phyloP scores from a whole-genome alignment of 305 asterid genomes.

The Fraxinus angustifolia region DNA sequence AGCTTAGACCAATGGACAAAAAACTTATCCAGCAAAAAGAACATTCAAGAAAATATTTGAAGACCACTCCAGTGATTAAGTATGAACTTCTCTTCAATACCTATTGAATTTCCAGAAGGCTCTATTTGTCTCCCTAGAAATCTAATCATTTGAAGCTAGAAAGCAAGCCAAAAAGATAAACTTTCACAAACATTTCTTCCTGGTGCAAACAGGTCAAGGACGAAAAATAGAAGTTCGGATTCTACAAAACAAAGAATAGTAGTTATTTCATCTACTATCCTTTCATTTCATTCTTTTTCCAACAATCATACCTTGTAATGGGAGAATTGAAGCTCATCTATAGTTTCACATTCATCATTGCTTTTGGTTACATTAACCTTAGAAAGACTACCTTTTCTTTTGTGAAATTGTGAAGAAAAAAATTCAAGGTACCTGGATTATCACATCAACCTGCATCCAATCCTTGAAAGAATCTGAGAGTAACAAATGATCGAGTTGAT shows the following conservation, averaged over 20 bases:
- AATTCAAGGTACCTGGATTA: conserved; percentile 62
- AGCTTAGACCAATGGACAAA: neutral
- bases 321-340: neutral
- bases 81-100: neutral
- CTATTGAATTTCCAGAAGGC: neutral
- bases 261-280: neutral
- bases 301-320: neutral
- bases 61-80: neutral
- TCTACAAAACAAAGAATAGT: neutral
- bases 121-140: neutral
- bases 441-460: conserved; percentile 80
- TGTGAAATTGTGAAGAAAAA: neutral
- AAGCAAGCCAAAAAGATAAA: neutral
- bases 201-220: neutral
- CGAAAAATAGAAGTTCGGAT: neutral
- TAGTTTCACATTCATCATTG: neutral
- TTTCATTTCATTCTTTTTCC: neutral
- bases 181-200: neutral
- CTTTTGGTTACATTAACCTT: neutral
- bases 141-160: neutral
- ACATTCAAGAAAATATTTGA: neutral
- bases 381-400: neutral
- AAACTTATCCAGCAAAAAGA: neutral
- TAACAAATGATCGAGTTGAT: conserved; percentile 86
- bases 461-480: conserved; percentile 63